These are phyloP conservation scores for Wickerhamomyces strasburgensis DNA, from an alignment of 805 yeast species.

Conservation along the genomic window DNA sequence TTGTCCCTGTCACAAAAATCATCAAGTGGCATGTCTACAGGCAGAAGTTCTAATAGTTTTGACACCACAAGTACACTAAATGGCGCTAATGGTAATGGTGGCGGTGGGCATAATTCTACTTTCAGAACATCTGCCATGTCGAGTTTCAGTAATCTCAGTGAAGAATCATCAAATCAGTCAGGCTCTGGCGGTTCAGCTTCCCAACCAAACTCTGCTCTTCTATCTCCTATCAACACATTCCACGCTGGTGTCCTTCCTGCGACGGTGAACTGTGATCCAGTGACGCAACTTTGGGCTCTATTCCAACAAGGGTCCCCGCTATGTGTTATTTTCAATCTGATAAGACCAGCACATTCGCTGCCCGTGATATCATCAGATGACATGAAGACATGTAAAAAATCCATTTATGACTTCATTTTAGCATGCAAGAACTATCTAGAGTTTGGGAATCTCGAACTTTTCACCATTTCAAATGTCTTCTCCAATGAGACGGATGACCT, in stretches of 20 bases:
- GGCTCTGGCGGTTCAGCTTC: constrained; percentile 19
- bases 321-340: constrained; percentile 75
- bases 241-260: constrained; percentile 77
- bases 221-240: constrained; percentile 43
- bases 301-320: constrained; percentile 91
- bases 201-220: constrained; percentile 23
- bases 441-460: constrained; percentile 74
- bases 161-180: constrained; percentile 26
- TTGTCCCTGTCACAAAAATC: constrained; percentile 36
- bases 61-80: constrained; percentile 9
- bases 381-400: constrained; percentile 76
- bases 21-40: no score
- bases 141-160: constrained; percentile 28
- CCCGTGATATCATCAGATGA: constrained; percentile 73
- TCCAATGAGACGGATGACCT: constrained; percentile 76
- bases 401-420: constrained; percentile 82
- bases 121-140: constrained; percentile 33
- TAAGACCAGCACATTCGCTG: constrained; percentile 54
- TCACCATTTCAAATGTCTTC: constrained; percentile 87
- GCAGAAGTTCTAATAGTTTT: no score
- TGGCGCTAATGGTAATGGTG: constrained; percentile 4
- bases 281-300: constrained; percentile 80
- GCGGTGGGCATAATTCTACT: constrained; percentile 13
- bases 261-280: constrained; percentile 79
- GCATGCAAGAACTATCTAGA: constrained; percentile 77